These are phyloP conservation scores for Ustilago vetiveriae DNA, from an alignment of 1,284 basidiomycete species.

Conservation along the genomic window DNA sequence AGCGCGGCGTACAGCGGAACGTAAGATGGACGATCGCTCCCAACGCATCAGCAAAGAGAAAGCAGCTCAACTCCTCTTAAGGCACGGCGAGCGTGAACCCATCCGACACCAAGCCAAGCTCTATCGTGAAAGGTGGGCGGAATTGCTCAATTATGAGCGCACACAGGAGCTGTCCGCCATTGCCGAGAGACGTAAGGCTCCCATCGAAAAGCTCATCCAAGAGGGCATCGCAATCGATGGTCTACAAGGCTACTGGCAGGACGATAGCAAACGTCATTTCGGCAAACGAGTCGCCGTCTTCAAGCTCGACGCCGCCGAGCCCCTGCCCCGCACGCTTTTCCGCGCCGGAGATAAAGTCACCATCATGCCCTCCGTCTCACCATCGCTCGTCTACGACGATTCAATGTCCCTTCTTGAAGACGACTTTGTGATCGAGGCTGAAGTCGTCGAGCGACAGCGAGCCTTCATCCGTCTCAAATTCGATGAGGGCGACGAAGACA, in stretches of 20 bases:
- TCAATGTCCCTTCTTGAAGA: slow-evolving; percentile 8
- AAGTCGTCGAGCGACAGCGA: slow-evolving; percentile 51
- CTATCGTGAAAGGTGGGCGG: slow-evolving; percentile 51
- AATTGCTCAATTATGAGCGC: slow-evolving; percentile 48
- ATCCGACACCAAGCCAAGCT: slow-evolving; percentile 24
- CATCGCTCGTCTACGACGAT: neutral
- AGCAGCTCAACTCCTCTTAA: slow-evolving; percentile 12
- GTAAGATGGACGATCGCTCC: slow-evolving; percentile 44
- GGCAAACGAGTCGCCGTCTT: slow-evolving; percentile 59
- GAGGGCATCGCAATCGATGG: slow-evolving; percentile 56
- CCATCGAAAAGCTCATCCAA: slow-evolving; percentile 45
- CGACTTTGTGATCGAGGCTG: slow-evolving; percentile 41
- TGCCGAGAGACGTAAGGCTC: slow-evolving; percentile 46
- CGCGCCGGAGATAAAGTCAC: slow-evolving; percentile 52
- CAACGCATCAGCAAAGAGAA: slow-evolving; percentile 37
- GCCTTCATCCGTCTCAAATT: slow-evolving; percentile 57
- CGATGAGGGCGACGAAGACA: slow-evolving; percentile 41
- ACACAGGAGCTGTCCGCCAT: slow-evolving; percentile 46
- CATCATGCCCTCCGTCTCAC: slow-evolving; percentile 33
- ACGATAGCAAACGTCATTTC: slow-evolving; percentile 45
- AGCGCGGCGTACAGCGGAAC: slow-evolving; percentile 25
- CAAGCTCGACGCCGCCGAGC: slow-evolving; percentile 51
- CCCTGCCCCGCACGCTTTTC: slow-evolving; percentile 50
- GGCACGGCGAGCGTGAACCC: slow-evolving; percentile 31
- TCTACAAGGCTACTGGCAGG: slow-evolving; percentile 61